These are phyloP conservation scores for Phytopythium kandeliae DNA, from an alignment of 352 stramenopile genomes.

Conservation along the genomic window DNA sequence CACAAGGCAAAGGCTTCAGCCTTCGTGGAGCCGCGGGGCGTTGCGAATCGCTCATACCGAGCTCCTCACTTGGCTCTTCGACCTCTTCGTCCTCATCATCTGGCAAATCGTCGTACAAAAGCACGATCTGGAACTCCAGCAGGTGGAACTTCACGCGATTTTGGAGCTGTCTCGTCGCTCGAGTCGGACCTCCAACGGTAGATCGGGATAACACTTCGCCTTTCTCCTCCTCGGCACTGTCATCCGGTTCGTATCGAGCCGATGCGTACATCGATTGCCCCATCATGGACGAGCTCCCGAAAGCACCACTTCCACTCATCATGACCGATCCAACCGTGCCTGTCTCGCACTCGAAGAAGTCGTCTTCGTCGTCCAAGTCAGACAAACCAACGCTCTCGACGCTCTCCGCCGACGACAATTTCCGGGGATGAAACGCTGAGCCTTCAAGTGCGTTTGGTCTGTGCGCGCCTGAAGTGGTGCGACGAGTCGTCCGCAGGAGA, in stretches of 20 bases:
- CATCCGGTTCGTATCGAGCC: conserved; percentile 45
- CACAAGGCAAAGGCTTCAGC: conserved; percentile 35
- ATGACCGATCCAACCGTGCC: conserved; percentile 33
- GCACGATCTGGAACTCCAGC: conserved; percentile 58
- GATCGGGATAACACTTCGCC: conserved; percentile 13
- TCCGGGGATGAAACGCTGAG: conserved; percentile 25
- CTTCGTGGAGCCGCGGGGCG: conserved; percentile 17
- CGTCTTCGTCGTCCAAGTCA: conserved; percentile 78
- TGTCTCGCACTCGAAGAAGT: conserved; percentile 82
- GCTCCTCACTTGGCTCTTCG: conserved; percentile 14
- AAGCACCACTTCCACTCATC: conserved; percentile 17
- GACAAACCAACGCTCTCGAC: conserved; percentile 79
- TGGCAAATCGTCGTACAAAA: conserved; percentile 80
- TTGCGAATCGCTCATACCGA: conserved; percentile 15
- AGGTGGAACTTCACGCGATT: conserved; percentile 75
- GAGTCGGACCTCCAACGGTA: conserved; percentile 29
- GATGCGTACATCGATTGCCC: conserved; percentile 82
- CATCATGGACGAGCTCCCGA: conserved; percentile 46
- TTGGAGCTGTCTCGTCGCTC: conserved; percentile 35
- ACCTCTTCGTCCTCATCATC: conserved; percentile 39
- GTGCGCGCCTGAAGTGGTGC: not conserved
- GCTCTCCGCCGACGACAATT: conserved; percentile 66
- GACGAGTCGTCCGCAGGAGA: conserved; percentile 25
- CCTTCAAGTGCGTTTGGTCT: conserved; percentile 10
- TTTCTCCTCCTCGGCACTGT: conserved; percentile 15